These are phyloP conservation scores for Cystofilobasidium capitatum DNA, from an alignment of 768 basidiomycete species.

Conservation along the genomic window DNA sequence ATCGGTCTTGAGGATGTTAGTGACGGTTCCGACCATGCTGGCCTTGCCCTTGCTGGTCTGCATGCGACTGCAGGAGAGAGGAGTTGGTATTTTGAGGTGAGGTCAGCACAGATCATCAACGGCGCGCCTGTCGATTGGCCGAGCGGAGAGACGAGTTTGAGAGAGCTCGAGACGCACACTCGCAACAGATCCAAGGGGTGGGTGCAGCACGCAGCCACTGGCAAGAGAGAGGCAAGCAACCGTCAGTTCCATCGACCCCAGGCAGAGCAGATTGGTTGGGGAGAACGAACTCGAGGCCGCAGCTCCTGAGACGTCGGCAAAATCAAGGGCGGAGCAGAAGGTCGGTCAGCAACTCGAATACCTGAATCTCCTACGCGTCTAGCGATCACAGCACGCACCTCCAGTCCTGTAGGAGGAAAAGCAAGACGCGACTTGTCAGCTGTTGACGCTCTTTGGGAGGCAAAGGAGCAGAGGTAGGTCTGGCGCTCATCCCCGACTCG, in stretches of 20 bases:
- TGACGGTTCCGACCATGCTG: slow-evolving; percentile 2
- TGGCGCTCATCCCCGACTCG: background rate
- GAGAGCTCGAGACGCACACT: slow-evolving; percentile 12
- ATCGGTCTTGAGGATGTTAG: background rate
- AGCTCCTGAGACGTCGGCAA: slow-evolving; percentile 9
- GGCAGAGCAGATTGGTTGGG: background rate
- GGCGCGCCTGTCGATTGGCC: background rate
- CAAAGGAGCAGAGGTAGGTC: background rate
- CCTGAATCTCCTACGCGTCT: background rate
- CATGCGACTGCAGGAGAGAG: slow-evolving; percentile 11
- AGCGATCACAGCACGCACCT: background rate
- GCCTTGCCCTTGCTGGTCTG: slow-evolving; percentile 20
- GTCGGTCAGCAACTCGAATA: slow-evolving; percentile 15
- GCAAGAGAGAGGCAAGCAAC: background rate
- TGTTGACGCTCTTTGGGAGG: background rate
- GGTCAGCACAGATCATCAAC: background rate
- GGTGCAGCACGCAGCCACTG: slow-evolving; percentile 16
- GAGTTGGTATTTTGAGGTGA: background rate
- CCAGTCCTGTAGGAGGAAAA: slow-evolving; percentile 8
- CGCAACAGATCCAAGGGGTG: slow-evolving; percentile 24
- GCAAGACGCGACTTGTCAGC: background rate
- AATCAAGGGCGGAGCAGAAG: no score
- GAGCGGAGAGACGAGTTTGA: background rate
- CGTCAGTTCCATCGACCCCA: background rate
- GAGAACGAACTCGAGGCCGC: slow-evolving; percentile 14